A percentile compares a stretch with the other conserved stretches of the same genome.
These are phyloP conservation scores for Yamadazyma membranifaciens DNA, from an alignment of 1,139 yeast species.

Conservation along the genomic window DNA sequence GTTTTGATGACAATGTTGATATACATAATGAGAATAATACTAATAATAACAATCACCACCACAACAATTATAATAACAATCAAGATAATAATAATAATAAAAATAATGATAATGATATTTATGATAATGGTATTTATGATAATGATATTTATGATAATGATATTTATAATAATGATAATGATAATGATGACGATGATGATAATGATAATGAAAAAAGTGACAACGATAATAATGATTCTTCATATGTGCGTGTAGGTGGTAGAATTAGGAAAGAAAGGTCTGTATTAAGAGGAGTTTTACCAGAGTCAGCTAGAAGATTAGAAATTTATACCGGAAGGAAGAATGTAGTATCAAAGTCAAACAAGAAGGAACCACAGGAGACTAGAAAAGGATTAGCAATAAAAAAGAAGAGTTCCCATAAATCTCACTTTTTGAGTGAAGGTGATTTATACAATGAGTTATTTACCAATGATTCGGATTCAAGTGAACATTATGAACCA, in stretches of 20 bases:
- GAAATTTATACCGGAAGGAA: slow-evolving; percentile 22
- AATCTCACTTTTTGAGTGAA: slow-evolving; percentile 10
- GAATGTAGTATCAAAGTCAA: slow-evolving; percentile 2
- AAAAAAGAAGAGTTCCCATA: slow-evolving; percentile 17
- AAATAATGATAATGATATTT: too few relatives aligned
- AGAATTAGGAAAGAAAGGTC: slow-evolving; percentile 26
- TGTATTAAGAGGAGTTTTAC: slow-evolving; percentile 35
- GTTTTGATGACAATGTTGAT: background rate
- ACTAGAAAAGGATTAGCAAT: slow-evolving; percentile 39
- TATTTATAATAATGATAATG: background rate
- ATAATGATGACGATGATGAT: background rate
- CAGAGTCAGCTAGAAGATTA: slow-evolving; percentile 39
- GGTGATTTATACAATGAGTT: slow-evolving; percentile 13
- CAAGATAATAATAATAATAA: too few relatives aligned
- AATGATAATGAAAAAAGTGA: slow-evolving; percentile 2
- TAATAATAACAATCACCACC: background rate
- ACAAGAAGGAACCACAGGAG: slow-evolving; percentile 12
- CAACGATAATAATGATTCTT: background rate
- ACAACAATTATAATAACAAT: too few relatives aligned
- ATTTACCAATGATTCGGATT: slow-evolving; percentile 7
- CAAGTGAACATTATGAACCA: slow-evolving; percentile 6
- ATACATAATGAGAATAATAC: background rate
- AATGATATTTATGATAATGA: background rate
- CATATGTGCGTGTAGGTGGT: slow-evolving; percentile 33
- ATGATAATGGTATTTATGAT: background rate